Percentiles rank a stretch among this genome's conserved stretches.
Conservation (phyloP, 148 eudicot species). For the Chenopodium album region DNA sequence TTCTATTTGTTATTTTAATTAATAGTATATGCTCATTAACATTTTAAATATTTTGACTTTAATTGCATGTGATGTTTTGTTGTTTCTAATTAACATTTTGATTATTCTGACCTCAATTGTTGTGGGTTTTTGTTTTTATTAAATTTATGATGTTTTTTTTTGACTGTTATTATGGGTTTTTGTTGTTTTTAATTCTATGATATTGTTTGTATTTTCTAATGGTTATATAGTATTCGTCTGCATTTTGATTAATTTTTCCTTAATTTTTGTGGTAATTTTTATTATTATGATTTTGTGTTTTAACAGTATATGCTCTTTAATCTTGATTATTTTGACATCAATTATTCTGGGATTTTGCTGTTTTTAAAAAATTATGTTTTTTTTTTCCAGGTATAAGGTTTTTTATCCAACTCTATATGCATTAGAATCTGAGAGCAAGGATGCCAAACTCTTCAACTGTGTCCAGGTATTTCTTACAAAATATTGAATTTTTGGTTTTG, state of each 20-base stretch:
- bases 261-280: neutral
- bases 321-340: no score
- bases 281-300: neutral
- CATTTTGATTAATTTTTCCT: neutral
- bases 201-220: no score
- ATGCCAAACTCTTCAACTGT: constrained; percentile 92
- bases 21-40: no score
- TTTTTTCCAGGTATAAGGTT: constrained; percentile 69
- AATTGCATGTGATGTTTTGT: neutral
- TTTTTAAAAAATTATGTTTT: no score
- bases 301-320: no score
- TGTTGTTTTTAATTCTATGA: neutral
- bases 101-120: no score
- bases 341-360: no score
- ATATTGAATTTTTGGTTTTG: neutral
- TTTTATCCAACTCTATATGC: constrained; percentile 77
- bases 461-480: constrained; percentile 55
- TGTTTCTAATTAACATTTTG: neutral
- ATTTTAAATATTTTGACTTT: neutral
- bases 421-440: constrained; percentile 80
- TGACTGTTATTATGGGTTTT: no score
- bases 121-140: neutral
- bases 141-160: neutral
- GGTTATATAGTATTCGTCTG: no score
- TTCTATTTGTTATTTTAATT: no score